Evolutionary conservation across 1,284 basidiomycete species (phyloP), one percentile per base, ranked within the genome.

Genomic region (Amylostereum areolatum): DNA sequence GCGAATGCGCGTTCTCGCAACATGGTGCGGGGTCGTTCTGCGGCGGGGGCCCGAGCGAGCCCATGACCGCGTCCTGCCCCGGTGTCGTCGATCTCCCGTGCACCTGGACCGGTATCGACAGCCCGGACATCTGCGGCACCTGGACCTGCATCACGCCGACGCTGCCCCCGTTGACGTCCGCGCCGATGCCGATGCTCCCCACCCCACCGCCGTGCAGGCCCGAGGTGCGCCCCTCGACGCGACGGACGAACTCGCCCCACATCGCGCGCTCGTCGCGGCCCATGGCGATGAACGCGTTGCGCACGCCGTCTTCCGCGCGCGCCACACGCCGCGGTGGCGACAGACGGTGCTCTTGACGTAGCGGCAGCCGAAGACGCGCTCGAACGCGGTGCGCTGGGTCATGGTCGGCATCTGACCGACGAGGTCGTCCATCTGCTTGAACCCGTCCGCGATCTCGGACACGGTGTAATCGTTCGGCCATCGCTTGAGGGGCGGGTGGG

Each of bases 381-480:
- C 78, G 52, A 85, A 85, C 6, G 81, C 81, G 1, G 65, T 64
- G 29, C 75, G 76, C 59, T 84, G 82, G 3, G 80, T 84, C 18
- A 66, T 53, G 2, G 63, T 61, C 3, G 73, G 68, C 18, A 66
- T 68, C 46, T 63, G 54, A 0, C 67, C 64, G 18, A 79, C 71
- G 45, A 81, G 66, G 5, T 61, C 43, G 53, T 83, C 80, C 76
- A 84, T 81, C 49, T 65, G 56, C 33, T 64, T 69, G 62, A 85
- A 82, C 1, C 82, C 82, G 1, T 62, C 60, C 2, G 78, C 70
- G 47, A 85, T 68, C 59, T 85, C 81, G 47, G 70, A 72, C 11
- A 85, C 82, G 6, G 78, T 80, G 60, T 81, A 83, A 63, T 85
- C 82, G 58, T 84, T 82, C 39, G 82, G 82, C 83, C 83, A 85